Evolutionary conservation across 352 stramenopile species (phyloP), one percentile per base, ranked within the genome.

Genomic region (Albugo laibachii): DNA sequence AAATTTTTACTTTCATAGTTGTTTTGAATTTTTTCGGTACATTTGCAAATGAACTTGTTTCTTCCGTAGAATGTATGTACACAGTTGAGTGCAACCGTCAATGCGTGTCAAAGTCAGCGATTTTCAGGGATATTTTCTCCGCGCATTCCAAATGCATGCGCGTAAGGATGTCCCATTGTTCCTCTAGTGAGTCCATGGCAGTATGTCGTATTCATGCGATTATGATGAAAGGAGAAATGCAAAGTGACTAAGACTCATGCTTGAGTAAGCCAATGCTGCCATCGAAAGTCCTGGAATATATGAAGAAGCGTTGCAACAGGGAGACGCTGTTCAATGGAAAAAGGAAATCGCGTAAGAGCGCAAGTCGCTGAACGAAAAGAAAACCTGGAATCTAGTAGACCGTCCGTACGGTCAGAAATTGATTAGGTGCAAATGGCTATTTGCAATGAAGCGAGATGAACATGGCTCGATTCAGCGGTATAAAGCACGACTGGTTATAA

Each of bases 401-500:
- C 38, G 16, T 19, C 50, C 45, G 1, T 16, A 50, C 13, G 40
- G 31, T 2, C 46, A 53, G 11, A 54, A 49, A 15, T 16, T 20
- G 34, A 43, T 55, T 12, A 41, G 49, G 19, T 55, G 49, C 15
- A 34, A 31, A 44, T 50, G 49, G 49, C 10, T 54, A 43, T 55
- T 55, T 20, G 18, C 24, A 13, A 31, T 40, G 5, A 55, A 55
- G 36, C 24, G 14, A 14, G 15, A 48, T 14, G 35, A 44, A 16
- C 20, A 52, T 46, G 49, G 49, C 5, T 5, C 8, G 0, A 34
- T 55, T 21, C 27, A 34, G 12, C 38, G 49, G 8, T 52, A 48
- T 37, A 53, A 55, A 44, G 49, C 49, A 19, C 49, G 49, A 14
- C 39, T 55, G 11, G 49, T 55, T 45, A 41, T 41, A 31, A 39